Percentiles rank a stretch among this genome's conserved stretches.
These are phyloP conservation scores for Dysphania ambrosioides DNA, from an alignment of 148 eudicot genomes.

Conservation along the genomic window DNA sequence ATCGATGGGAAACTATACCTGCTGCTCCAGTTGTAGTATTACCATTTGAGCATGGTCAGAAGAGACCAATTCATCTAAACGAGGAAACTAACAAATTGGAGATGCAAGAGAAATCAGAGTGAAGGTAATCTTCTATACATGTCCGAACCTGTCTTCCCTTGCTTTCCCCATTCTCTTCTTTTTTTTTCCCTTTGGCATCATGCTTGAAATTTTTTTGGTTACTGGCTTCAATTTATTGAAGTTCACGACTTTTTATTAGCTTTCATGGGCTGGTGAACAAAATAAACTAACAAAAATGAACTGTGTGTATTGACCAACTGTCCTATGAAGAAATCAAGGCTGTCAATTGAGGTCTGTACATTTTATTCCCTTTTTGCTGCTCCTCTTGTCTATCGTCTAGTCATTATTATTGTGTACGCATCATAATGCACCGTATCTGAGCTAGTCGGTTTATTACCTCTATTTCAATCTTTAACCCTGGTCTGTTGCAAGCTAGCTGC, in stretches of 20 bases:
- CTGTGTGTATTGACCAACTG: not conserved
- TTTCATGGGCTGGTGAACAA: conserved; percentile 1
- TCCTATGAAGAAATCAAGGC: too few species aligned
- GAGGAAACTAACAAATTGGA: conserved; percentile 22
- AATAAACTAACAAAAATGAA: not conserved
- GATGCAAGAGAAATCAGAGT: conserved; percentile 20
- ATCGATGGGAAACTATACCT: conserved; percentile 87
- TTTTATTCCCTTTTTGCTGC: not conserved
- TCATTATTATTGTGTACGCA: conserved; percentile 20
- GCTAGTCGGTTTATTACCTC: conserved; percentile 23
- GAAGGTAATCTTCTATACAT: conserved; percentile 24
- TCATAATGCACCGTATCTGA: conserved; percentile 27
- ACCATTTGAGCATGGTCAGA: conserved; percentile 60
- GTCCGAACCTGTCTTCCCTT: not conserved
- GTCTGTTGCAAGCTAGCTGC: conserved; percentile 32
- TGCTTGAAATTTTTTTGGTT: not conserved
- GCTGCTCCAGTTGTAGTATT: conserved; percentile 74
- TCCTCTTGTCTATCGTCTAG: conserved; percentile 5
- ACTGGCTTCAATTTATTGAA: not conserved
- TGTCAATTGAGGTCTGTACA: not conserved
- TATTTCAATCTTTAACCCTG: conserved; percentile 7
- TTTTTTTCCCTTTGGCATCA: not conserved
- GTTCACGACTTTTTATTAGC: not conserved
- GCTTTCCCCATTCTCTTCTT: not conserved
- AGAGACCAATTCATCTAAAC: too few species aligned